A percentile compares a stretch with the other conserved stretches of the same genome.
These are phyloP conservation scores for Amanita brunnescens DNA, from an alignment of 768 basidiomycete species.

Conservation along the genomic window DNA sequence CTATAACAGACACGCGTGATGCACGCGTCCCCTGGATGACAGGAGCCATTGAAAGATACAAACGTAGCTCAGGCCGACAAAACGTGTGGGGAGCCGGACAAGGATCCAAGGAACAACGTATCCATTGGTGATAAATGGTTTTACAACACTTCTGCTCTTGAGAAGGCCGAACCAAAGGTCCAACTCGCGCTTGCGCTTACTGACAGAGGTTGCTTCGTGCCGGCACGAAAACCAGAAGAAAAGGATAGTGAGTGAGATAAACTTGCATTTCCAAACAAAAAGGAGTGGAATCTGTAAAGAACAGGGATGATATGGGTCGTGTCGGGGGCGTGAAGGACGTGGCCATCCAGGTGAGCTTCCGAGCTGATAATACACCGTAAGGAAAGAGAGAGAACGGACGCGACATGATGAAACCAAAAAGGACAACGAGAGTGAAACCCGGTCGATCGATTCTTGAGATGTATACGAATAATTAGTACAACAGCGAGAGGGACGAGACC, in stretches of 20 bases:
- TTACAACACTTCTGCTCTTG: constrained; percentile 18
- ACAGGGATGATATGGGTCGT: constrained; percentile 8
- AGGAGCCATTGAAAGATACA: too few species aligned
- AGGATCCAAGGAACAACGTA: too few species aligned
- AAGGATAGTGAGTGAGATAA: not conserved
- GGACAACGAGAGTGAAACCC: not conserved
- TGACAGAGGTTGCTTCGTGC: not conserved
- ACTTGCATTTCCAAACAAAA: not conserved
- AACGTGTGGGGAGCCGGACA: too few species aligned
- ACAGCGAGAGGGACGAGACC: constrained; percentile 3
- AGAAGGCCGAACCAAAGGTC: constrained; percentile 8
- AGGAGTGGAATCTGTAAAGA: constrained; percentile 2
- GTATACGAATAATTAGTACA: constrained; percentile 3
- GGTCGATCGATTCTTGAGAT: not conserved
- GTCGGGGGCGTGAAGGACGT: constrained; percentile 4
- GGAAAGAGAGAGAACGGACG: not conserved
- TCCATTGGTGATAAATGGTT: too few species aligned
- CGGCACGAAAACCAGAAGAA: not conserved
- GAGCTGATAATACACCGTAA: not conserved
- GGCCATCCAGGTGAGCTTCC: too few species aligned
- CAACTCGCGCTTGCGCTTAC: not conserved
- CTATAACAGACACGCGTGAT: not conserved
- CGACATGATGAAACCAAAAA: not conserved
- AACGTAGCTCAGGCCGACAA: too few species aligned
- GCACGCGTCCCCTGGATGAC: not conserved